phyloP scores from a whole-genome alignment of 352 stramenopile species.

The Phytophthora fragariaefolia region DNA sequence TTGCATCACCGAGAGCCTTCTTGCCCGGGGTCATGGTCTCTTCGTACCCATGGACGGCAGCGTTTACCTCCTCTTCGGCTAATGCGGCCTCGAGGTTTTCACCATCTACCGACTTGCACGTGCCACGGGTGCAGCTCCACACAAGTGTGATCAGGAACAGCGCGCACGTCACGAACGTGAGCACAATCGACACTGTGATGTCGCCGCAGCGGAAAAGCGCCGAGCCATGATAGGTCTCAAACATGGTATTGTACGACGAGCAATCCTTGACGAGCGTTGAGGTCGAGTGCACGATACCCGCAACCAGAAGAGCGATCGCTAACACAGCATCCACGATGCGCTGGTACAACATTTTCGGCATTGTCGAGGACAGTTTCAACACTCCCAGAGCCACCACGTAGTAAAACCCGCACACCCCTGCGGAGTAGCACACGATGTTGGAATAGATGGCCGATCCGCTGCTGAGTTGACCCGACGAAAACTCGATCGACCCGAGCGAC shows the following conservation, averaged over 20 bases:
- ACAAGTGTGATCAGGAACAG: constrained; percentile 29
- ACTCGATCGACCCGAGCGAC: constrained; percentile 43
- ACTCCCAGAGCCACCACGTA: constrained; percentile 27
- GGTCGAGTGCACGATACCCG: constrained; percentile 27
- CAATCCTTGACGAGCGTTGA: constrained; percentile 21
- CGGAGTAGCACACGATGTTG: constrained; percentile 37
- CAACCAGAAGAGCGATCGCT: constrained; percentile 20
- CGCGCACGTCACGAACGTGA: constrained; percentile 37
- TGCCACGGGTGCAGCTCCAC: constrained; percentile 26
- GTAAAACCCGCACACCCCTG: constrained; percentile 31
- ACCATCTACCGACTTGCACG: constrained; percentile 3
- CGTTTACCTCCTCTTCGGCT: background rate
- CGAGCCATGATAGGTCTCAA: constrained; percentile 26
- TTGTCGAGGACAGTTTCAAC: constrained; percentile 13
- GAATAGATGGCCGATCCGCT: constrained; percentile 26
- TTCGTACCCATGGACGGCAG: constrained; percentile 3
- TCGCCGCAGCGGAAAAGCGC: constrained; percentile 42
- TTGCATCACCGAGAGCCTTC: background rate
- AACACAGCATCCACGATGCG: constrained; percentile 29
- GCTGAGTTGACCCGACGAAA: constrained; percentile 31
- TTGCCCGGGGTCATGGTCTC: background rate
- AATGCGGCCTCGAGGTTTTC: constrained; percentile 4
- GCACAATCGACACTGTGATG: constrained; percentile 31
- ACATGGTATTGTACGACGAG: constrained; percentile 25
- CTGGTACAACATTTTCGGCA: constrained; percentile 22